Conservation (phyloP, 345 rosid genomes). For the Citrus sinensis region DVS_A1.0 CM039166.1:24422001-24422500, state of each 20-base stretch:
- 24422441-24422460: neutral
- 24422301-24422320: constrained; percentile 84
- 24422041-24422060: neutral
- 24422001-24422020: neutral
- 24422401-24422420: neutral
- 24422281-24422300: constrained; percentile 99
- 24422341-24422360: constrained; percentile 79
- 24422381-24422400: neutral
- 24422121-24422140: constrained; percentile 28
- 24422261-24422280: constrained; percentile 97
- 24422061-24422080: neutral
- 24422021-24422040: neutral
- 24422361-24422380: constrained; percentile 72
- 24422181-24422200: constrained; percentile 40
- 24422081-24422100: neutral
- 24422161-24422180: constrained; percentile 46
- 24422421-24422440: too few relatives aligned
- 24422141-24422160: constrained; percentile 29
- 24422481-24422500: too few relatives aligned
- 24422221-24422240: constrained; percentile 88
- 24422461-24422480: neutral
- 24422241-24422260: constrained; percentile 86
- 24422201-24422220: constrained; percentile 76
- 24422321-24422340: constrained; percentile 98
- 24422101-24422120: constrained; percentile 7